These are phyloP conservation scores for Penicillium sp. DNA, from an alignment of 2,329 filamentous ascomycete genomes.

Conservation along the genomic window DNA sequence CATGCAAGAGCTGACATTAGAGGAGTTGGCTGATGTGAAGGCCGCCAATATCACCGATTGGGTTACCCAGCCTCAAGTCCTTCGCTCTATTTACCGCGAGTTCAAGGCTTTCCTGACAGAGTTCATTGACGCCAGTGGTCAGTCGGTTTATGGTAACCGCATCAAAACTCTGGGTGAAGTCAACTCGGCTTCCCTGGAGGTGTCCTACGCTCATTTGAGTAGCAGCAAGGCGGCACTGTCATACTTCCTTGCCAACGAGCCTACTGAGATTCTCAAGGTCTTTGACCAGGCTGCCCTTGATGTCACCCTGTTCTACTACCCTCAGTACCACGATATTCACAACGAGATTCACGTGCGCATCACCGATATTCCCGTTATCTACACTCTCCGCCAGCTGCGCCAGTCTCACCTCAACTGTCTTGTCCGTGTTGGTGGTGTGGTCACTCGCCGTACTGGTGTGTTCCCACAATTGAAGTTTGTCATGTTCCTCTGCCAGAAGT, in stretches of 20 bases:
- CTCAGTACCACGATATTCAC: constrained; percentile 96
- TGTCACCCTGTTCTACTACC: constrained; percentile 91
- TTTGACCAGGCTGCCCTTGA: constrained; percentile 98
- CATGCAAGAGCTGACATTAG: constrained; percentile 91
- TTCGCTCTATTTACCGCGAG: constrained; percentile 90
- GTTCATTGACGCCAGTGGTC: constrained; percentile 85
- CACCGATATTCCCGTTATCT: constrained; percentile 89
- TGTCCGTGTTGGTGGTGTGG: constrained; percentile 90
- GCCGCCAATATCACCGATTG: constrained; percentile 91
- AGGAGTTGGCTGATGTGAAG: constrained; percentile 90
- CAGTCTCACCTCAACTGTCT: constrained; percentile 96
- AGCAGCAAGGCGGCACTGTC: constrained; percentile 90
- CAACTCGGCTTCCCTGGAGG: constrained; percentile 93
- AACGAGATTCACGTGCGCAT: constrained; percentile 97
- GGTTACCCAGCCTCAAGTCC: constrained; percentile 86
- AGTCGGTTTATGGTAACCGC: constrained; percentile 90
- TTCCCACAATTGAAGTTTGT: constrained; percentile 98
- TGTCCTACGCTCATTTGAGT: constrained; percentile 90
- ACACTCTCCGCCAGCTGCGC: constrained; percentile 90
- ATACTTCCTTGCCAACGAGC: constrained; percentile 94
- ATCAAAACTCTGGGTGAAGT: constrained; percentile 95
- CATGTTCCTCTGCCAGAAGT: constrained; percentile 96
- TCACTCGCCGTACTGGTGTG: constrained; percentile 89
- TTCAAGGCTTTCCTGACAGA: constrained; percentile 98
- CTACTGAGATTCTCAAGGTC: constrained; percentile 90